Base-by-base conservation (phyloP, 371 early-diverging fungal genomes). In the Zychaea mexicana region DNA sequence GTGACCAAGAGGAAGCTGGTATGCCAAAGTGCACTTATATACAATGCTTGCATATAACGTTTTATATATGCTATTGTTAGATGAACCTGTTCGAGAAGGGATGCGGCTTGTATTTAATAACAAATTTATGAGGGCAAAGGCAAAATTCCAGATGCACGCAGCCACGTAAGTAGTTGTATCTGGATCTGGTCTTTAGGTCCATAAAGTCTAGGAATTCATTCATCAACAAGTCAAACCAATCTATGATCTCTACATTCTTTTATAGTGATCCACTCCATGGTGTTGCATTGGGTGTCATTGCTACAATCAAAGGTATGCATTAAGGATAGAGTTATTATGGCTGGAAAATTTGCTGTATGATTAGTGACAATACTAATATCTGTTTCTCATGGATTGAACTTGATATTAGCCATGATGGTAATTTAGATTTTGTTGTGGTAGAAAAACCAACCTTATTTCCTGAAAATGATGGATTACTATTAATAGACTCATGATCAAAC, bases 1-100 rank as follows among this genome's bases (percentile, higher is more conserved):
- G 73, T 7, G 84, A 86, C 54, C 87, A 86, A 62, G 85, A 80
- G 57, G 68, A 71, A 57, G 74, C 75, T 26, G 87, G 85, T 83
- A 75, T n/a, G n/a, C n/a, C n/a, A n/a, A n/a, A n/a, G n/a, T n/a
- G n/a, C n/a, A n/a, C n/a, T n/a, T 32, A 13, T 28, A 24, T 53
- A 17, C 19, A 27, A 26, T n/a, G 22, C 7, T 21, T 49, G 10
- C n/a, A 30, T 10, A 36, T 36, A n/a, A 55, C 3, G 3, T 30
- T 17, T 2, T 19, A n/a, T 12, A 53, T 33, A 32, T 33, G 19
- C 24, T 10, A 15, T 38, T 33, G 17, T 2, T 67, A 81, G 82
- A 82, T 62, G 74, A 78, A 49, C 71, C 69, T 26, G 69, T 82
- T 26, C 42, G 73, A 46, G 71, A 75, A 59, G 82, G 79, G 1